Conservation (phyloP, 192 early-diverging fungal genomes). For the Podila verticillata region DNA sequence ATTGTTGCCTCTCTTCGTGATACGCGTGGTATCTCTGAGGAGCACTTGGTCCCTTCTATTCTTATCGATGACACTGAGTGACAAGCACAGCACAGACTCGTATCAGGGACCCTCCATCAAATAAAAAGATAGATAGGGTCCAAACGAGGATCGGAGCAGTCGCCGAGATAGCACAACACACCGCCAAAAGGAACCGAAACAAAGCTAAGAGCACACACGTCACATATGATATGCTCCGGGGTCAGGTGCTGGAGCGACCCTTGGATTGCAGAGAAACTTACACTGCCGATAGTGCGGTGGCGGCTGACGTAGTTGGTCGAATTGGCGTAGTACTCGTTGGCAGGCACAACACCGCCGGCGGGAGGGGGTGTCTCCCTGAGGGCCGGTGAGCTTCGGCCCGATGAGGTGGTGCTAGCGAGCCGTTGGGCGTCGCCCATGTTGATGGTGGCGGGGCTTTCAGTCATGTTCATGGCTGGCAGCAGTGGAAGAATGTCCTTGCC, state of each 20-base stretch:
- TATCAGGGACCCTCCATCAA: slow-evolving; percentile 2
- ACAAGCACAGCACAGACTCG: neutral
- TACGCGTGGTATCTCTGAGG: no score
- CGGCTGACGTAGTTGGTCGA: slow-evolving; percentile 33
- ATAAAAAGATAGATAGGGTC: neutral
- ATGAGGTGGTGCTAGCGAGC: no score
- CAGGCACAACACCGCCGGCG: slow-evolving; percentile 6
- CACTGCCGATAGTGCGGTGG: slow-evolving; percentile 33
- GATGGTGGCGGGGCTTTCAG: slow-evolving; percentile 21
- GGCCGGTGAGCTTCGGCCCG: no score
- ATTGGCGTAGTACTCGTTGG: slow-evolving; percentile 42
- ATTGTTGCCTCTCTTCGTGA: no score
- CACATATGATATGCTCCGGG: no score
- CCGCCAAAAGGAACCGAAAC: neutral
- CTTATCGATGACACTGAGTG: no score
- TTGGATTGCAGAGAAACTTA: slow-evolving; percentile 6
- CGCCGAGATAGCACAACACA: neutral
- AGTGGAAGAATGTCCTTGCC: neutral
- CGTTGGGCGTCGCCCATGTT: neutral
- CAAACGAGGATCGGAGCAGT: neutral
- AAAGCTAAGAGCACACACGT: no score
- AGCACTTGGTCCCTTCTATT: no score
- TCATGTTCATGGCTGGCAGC: slow-evolving; percentile 18
- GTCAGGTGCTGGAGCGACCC: no score
- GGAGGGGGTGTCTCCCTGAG: neutral